Conservation (phyloP, 768 basidiomycete species). For the Leccinum sublutescens region DNA sequence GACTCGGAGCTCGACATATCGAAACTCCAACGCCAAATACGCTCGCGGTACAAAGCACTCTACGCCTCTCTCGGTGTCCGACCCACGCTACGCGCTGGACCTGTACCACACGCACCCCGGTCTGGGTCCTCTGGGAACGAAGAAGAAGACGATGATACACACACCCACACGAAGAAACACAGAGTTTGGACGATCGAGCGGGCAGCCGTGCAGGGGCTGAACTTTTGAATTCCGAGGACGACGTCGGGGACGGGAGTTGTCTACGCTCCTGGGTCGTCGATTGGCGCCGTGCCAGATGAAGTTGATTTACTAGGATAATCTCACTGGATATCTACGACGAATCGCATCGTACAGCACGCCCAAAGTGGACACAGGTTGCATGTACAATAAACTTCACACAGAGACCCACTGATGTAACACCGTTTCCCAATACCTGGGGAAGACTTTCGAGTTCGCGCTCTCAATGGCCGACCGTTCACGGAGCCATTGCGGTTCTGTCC, state of each 20-base stretch:
- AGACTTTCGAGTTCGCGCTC: background rate
- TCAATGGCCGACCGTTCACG: conserved; percentile 13
- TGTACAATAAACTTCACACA: background rate
- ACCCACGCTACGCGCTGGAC: conserved; percentile 39
- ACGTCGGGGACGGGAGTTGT: background rate
- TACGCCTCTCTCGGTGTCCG: conserved; percentile 79
- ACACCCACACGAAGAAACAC: background rate
- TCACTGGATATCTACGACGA: too few species aligned
- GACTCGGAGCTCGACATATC: conserved; percentile 56
- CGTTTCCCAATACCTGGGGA: background rate
- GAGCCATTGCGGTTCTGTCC: conserved; percentile 10
- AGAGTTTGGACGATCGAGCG: conserved; percentile 10
- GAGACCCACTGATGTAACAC: background rate
- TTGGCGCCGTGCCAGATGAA: too few species aligned
- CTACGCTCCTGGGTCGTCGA: too few species aligned
- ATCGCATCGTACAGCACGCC: too few species aligned
- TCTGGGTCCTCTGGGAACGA: background rate
- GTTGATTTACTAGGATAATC: too few species aligned
- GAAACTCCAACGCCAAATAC: conserved; percentile 77
- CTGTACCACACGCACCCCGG: background rate
- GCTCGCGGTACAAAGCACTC: conserved; percentile 82
- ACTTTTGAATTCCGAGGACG: conserved; percentile 8
- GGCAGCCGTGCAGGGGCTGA: conserved; percentile 16
- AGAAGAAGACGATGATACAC: background rate
- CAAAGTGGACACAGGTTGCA: background rate